phyloP scores from a whole-genome alignment of 805 yeast species.

The Zygoascus biomembranicola region DNA sequence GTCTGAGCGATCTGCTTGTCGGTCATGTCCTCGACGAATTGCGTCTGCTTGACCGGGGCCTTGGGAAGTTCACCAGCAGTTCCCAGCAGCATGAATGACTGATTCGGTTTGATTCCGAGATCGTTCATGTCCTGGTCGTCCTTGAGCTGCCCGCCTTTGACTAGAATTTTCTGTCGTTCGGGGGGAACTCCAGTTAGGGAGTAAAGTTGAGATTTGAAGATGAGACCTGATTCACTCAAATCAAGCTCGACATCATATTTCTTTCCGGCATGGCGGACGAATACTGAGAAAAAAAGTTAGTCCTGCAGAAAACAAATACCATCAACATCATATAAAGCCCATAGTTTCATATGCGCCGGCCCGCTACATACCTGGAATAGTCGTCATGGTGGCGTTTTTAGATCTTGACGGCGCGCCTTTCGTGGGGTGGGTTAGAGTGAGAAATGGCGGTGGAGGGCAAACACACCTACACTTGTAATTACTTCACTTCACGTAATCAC shows the following conservation, averaged over 20 bases:
- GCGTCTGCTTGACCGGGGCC: conserved; percentile 39
- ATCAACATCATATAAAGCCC: not conserved
- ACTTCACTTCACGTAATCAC: conserved; percentile 1
- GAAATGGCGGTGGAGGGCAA: too few species aligned
- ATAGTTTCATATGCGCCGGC: not conserved
- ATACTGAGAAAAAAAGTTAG: conserved; percentile 20
- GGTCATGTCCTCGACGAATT: conserved; percentile 63
- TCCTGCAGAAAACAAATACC: not conserved
- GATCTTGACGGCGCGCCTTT: too few species aligned
- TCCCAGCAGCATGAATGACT: conserved; percentile 81
- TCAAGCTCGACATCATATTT: conserved; percentile 49
- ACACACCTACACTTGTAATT: too few species aligned
- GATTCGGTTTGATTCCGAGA: conserved; percentile 53
- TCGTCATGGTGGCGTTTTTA: not conserved
- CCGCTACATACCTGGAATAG: conserved; percentile 4
- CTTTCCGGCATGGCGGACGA: conserved; percentile 63
- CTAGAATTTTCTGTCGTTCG: conserved; percentile 80
- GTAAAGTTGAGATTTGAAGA: conserved; percentile 61
- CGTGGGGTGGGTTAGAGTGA: too few species aligned
- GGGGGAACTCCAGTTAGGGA: conserved; percentile 76
- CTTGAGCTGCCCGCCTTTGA: conserved; percentile 79
- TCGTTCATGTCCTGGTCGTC: conserved; percentile 53
- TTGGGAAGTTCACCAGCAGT: conserved; percentile 64
- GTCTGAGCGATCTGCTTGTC: conserved; percentile 33
- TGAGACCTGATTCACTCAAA: conserved; percentile 46